Evolutionary conservation across 306 rosid species (phyloP).

Genomic region (Boehmeria nivea): DNA sequence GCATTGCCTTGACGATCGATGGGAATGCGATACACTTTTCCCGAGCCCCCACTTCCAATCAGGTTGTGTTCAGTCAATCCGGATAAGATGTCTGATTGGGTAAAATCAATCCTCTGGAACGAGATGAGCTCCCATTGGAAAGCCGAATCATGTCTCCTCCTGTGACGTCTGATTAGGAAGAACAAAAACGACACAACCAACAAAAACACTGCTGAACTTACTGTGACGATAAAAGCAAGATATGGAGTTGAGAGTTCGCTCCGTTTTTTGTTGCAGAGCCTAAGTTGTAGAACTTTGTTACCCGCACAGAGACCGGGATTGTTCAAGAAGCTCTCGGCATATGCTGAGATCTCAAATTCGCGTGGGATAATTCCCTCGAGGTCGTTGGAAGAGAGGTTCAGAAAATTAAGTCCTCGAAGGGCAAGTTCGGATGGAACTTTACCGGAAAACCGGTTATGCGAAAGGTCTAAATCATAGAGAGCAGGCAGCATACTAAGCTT

Average conservation of each 20-base stretch:
- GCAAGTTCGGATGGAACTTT: conserved; percentile 37
- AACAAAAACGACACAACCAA: conserved; percentile 14
- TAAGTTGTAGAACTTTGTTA: conserved; percentile 5
- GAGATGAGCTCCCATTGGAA: conserved; percentile 54
- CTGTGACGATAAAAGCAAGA: conserved; percentile 40
- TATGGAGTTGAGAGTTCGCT: conserved; percentile 35
- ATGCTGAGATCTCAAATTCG: conserved; percentile 29
- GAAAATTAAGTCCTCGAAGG: not conserved
- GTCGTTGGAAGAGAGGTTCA: conserved; percentile 49
- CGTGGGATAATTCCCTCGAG: conserved; percentile 49
- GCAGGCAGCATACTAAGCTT: conserved; percentile 30
- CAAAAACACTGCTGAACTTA: conserved; percentile 12
- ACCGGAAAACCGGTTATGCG: conserved; percentile 60
- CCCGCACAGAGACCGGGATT: conserved; percentile 57
- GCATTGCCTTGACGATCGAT: conserved; percentile 17
- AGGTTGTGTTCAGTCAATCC: conserved; percentile 35
- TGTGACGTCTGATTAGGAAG: conserved; percentile 21
- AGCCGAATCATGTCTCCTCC: conserved; percentile 28
- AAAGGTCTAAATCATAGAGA: conserved; percentile 52
- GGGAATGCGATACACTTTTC: conserved; percentile 57
- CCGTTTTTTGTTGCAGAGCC: conserved; percentile 10
- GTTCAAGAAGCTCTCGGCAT: conserved; percentile 52
- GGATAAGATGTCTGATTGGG: conserved; percentile 42
- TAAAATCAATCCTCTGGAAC: conserved; percentile 64
- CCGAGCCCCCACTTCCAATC: conserved; percentile 77